Conservation (phyloP, 2,329 filamentous ascomycete genomes). For the Biscogniauxia sp. region DNA sequence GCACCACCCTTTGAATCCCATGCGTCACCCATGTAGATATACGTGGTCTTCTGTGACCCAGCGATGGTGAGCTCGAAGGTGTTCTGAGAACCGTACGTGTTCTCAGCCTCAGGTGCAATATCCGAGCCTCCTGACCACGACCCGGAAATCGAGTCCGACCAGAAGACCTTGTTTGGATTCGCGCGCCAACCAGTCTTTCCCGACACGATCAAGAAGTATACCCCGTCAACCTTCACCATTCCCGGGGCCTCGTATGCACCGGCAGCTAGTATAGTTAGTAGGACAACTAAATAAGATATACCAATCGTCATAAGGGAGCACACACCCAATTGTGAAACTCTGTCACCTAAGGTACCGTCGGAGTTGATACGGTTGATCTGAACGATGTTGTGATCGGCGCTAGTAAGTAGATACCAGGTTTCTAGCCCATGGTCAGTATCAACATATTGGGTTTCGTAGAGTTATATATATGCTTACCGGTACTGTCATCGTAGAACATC, state of each 20-base stretch:
- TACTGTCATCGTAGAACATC: slow-evolving; percentile 37
- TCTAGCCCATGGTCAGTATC: slow-evolving; percentile 15
- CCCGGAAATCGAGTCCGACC: slow-evolving; percentile 31
- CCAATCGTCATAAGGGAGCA: slow-evolving; percentile 1
- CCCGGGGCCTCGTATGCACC: slow-evolving; percentile 38
- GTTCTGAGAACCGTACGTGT: slow-evolving; percentile 38
- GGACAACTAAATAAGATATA: neutral
- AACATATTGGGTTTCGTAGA: slow-evolving; percentile 1
- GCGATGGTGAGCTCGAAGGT: slow-evolving; percentile 36
- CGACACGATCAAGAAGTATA: slow-evolving; percentile 38
- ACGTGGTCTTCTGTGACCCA: slow-evolving; percentile 33
- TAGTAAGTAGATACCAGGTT: slow-evolving; percentile 39
- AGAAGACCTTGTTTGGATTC: slow-evolving; percentile 39
- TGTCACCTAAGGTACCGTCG: slow-evolving; percentile 35
- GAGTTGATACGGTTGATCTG: slow-evolving; percentile 39
- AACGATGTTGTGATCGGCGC: slow-evolving; percentile 40
- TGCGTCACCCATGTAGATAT: slow-evolving; percentile 38
- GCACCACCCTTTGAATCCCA: slow-evolving; percentile 36
- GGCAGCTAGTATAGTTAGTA: slow-evolving; percentile 15
- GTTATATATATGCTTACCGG: slow-evolving; percentile 8
- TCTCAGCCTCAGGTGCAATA: slow-evolving; percentile 34
- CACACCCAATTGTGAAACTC: slow-evolving; percentile 28
- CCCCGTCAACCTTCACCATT: slow-evolving; percentile 31
- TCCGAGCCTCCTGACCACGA: slow-evolving; percentile 34
- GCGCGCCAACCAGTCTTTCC: slow-evolving; percentile 36